Percentiles rank a stretch among this genome's conserved stretches.
Evolutionary conservation across 805 yeast genomes (phyloP).

Genomic region (Scheffersomyces ergatensis): DNA sequence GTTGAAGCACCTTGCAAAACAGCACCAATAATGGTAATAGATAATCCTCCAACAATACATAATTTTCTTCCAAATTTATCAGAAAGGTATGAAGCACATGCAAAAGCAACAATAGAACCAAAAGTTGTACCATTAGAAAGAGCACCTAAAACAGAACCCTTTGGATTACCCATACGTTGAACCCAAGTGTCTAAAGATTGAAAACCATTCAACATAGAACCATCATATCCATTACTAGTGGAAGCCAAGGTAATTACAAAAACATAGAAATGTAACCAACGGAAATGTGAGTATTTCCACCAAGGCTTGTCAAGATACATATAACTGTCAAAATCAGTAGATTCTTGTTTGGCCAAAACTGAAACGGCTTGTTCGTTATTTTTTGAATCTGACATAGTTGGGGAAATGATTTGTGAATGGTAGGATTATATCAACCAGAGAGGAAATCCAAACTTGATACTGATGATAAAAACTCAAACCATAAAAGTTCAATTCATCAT

Average conservation of each 20-base stretch:
- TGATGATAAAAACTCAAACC: too few species aligned
- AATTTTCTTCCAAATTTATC: constrained; percentile 44
- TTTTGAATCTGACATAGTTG: too few species aligned
- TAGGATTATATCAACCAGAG: too few species aligned
- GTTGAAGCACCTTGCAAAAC: constrained; percentile 37
- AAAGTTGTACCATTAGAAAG: constrained; percentile 40
- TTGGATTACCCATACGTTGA: constrained; percentile 34
- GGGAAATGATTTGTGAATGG: too few species aligned
- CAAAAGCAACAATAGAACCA: constrained; percentile 34
- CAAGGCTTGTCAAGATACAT: constrained; percentile 20
- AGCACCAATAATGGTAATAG: constrained; percentile 27
- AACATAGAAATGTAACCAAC: constrained; percentile 33
- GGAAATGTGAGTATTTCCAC: constrained; percentile 36
- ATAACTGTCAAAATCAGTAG: constrained; percentile 11
- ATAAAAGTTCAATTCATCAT: too few species aligned
- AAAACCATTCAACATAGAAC: constrained; percentile 49
- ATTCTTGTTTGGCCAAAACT: constrained; percentile 2
- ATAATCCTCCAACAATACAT: constrained; percentile 21
- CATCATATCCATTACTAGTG: constrained; percentile 48
- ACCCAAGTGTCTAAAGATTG: constrained; percentile 45
- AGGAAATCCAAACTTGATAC: too few species aligned
- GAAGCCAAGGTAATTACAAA: constrained; percentile 44
- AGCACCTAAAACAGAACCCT: constrained; percentile 39
- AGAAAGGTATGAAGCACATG: constrained; percentile 21
- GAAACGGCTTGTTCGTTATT: too few species aligned